Base-by-base conservation (phyloP, 2,329 filamentous ascomycete genomes). In the Teratosphaeria epicoccoides region DNA sequence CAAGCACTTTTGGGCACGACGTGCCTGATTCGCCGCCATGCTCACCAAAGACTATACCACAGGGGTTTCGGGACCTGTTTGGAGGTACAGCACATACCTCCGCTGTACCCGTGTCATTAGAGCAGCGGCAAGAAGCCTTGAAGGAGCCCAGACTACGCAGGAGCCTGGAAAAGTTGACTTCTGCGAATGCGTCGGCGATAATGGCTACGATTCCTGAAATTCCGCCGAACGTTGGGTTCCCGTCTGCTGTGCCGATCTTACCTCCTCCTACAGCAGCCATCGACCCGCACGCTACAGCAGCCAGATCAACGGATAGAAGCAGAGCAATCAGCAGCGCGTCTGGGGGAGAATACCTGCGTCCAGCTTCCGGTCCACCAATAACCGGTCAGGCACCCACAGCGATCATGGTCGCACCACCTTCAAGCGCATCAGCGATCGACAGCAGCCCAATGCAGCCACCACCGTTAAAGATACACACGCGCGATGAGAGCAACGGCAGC, bases 1-100 rank as follows among this genome's bases (percentile, higher is more conserved):
- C 50, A 2, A 55, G 53, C 24, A 58, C 57, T 37, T 40, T 40
- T 20, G 53, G 49, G 24, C 50, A 51, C 9, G 54, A 52, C 46
- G 24, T 47, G 44, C 47, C 55, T 55, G 40, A 63, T 11, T 68
- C 68, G 11, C 68, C 69, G 1, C 65, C 69, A 6, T 67, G 66
- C 49, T 71, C 69, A 6, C 70, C 70, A 1, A 71, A 70, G 53
- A 67, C 65, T 0, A 52, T 63, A 10, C 62, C 58, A n/a, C 49
- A 51, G 46, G 49, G 37, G 22, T 51, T 54, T 45, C 47, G 50
- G 55, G 29, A 49, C 20, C 33, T 55, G 51, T 40, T 55, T 57
- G 47, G 23, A 24, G 47, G 47, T 6, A 47, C 43, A 22, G 46
- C 45, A 23, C 14, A 50, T 43, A 28, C 43, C 43, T 11, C 11